phyloP scores from a whole-genome alignment of 108 stramenopile species.

The Parmales sp. region DNA sequence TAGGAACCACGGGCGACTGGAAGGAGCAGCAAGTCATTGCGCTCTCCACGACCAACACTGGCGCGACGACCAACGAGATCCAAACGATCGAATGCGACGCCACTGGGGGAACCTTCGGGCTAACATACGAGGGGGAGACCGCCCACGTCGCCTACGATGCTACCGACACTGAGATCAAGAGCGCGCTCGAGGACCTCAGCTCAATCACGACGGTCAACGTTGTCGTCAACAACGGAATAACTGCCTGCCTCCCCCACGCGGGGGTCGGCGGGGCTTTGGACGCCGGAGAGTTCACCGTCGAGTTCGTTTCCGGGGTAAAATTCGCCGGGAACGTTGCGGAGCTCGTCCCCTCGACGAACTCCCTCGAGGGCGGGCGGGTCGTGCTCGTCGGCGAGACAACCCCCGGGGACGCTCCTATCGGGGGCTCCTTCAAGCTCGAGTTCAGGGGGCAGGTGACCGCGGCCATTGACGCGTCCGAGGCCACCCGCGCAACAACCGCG shows the following conservation, averaged over 20 bases:
- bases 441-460: slow-evolving; percentile 50
- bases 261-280: background rate
- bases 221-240: slow-evolving; percentile 15
- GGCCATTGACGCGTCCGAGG: slow-evolving; percentile 26
- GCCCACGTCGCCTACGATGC: slow-evolving; percentile 46
- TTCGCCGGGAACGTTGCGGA: slow-evolving; percentile 50
- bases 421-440: slow-evolving; percentile 50
- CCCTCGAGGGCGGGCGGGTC: slow-evolving; percentile 44
- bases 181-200: slow-evolving; percentile 47
- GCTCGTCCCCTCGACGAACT: slow-evolving; percentile 36
- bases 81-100: slow-evolving; percentile 55
- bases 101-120: slow-evolving; percentile 56
- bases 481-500: background rate
- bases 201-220: slow-evolving; percentile 40
- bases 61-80: slow-evolving; percentile 20
- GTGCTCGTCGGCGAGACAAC: slow-evolving; percentile 34
- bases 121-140: slow-evolving; percentile 45
- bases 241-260: slow-evolving; percentile 31
- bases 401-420: slow-evolving; percentile 44
- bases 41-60: slow-evolving; percentile 30
- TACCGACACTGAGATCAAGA: slow-evolving; percentile 26
- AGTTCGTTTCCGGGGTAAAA: slow-evolving; percentile 34
- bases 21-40: slow-evolving; percentile 43
- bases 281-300: slow-evolving; percentile 39
- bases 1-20: slow-evolving; percentile 44